phyloP scores from a whole-genome alignment of 805 yeast genomes.

The Spathaspora boniae region DNA sequence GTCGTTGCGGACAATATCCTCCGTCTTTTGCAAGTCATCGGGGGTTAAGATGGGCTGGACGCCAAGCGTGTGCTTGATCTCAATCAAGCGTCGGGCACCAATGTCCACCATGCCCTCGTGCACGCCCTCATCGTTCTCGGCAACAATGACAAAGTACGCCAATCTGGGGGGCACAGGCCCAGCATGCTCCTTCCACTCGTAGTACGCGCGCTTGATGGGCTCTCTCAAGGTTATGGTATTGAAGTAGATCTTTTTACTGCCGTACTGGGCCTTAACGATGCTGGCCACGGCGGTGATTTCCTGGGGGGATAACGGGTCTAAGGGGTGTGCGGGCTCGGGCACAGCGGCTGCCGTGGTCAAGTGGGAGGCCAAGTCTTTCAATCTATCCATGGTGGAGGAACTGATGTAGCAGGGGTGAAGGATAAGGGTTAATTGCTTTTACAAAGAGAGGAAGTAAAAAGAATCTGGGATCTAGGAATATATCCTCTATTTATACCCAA shows the following conservation, averaged over 20 bases:
- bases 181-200: slow-evolving; percentile 60
- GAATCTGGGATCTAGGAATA: not conserved
- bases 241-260: slow-evolving; percentile 48
- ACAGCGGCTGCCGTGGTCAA: slow-evolving; percentile 57
- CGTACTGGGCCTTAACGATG: slow-evolving; percentile 47
- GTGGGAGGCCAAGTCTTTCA: slow-evolving; percentile 60
- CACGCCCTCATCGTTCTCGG: slow-evolving; percentile 56
- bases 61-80: slow-evolving; percentile 49
- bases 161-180: slow-evolving; percentile 67
- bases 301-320: slow-evolving; percentile 64
- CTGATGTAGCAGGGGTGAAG: too few relatives aligned
- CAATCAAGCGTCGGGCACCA: slow-evolving; percentile 43
- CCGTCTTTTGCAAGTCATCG: slow-evolving; percentile 61
- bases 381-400: slow-evolving; percentile 61
- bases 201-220: slow-evolving; percentile 61
- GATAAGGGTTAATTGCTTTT: not conserved
- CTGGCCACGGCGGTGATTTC: slow-evolving; percentile 61
- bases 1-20: slow-evolving; percentile 63
- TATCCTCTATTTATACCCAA: not conserved
- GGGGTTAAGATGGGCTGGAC: slow-evolving; percentile 76
- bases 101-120: slow-evolving; percentile 71
- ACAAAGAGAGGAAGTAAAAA: not conserved
- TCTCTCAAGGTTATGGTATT: slow-evolving; percentile 70
- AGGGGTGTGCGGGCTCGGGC: slow-evolving; percentile 57
- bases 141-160: slow-evolving; percentile 63